A percentile compares a stretch with the other conserved stretches of the same genome.
These are phyloP conservation scores for Fraxinus latifolia DNA, from an alignment of 305 asterid species.

Conservation along the genomic window DNA sequence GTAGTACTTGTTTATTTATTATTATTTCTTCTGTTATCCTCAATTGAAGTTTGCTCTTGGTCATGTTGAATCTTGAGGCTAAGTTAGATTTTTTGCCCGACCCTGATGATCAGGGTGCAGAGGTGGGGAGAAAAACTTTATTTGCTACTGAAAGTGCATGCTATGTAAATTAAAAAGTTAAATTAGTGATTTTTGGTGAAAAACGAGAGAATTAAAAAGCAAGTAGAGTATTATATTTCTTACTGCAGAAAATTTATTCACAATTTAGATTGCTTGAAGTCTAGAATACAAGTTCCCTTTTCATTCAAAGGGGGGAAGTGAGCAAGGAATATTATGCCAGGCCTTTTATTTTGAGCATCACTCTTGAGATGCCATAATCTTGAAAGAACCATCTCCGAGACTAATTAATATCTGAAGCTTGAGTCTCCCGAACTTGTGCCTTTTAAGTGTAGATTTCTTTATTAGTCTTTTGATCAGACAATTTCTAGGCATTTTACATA, in stretches of 20 bases:
- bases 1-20: conserved; percentile 26
- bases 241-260: background rate
- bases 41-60: background rate
- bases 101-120: background rate
- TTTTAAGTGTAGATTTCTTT: background rate
- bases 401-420: background rate
- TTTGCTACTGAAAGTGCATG: background rate
- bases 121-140: background rate
- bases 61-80: background rate
- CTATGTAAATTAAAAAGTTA: conserved; percentile 1
- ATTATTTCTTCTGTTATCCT: background rate
- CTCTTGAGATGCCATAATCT: background rate
- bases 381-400: background rate
- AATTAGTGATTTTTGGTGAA: background rate
- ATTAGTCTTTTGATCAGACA: background rate
- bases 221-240: background rate
- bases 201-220: background rate
- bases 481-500: background rate
- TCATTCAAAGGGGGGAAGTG: background rate
- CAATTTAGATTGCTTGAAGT: conserved; percentile 5
- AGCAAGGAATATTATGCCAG: background rate
- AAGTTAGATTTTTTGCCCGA: background rate
- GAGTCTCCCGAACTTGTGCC: background rate
- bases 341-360: conserved; percentile 1
- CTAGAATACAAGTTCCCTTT: background rate